These are phyloP conservation scores for Paspalum notatum DNA, from an alignment of 176 grass and related monocot species.

Conservation along the genomic window DNA sequence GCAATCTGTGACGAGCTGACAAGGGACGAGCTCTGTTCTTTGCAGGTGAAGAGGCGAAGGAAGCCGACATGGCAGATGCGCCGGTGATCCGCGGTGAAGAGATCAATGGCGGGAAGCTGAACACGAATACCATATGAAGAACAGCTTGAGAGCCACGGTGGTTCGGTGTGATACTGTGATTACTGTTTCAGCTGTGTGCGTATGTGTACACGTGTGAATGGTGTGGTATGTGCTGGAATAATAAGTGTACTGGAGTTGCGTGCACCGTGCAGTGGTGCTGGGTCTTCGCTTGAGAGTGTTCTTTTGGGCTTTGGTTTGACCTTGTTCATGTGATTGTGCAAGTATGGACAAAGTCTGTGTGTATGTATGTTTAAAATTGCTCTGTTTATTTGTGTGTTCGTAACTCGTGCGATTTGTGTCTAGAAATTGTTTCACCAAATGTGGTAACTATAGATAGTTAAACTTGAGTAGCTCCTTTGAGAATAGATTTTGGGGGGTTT, in stretches of 20 bases:
- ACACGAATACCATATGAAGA: conserved; percentile 16
- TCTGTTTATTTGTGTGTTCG: background rate
- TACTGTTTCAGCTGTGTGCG: background rate
- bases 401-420: background rate
- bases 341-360: no score
- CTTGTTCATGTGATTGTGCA: background rate
- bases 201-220: background rate
- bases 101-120: background rate
- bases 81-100: conserved; percentile 35
- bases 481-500: no score
- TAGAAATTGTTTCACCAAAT: no score
- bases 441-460: no score
- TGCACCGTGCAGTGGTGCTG: background rate
- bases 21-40: background rate
- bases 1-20: background rate
- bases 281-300: background rate
- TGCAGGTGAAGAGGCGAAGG: conserved; percentile 28
- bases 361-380: background rate
- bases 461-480: no score
- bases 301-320: background rate
- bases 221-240: background rate
- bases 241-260: conserved; percentile 11
- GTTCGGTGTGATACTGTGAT: background rate
- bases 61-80: background rate
- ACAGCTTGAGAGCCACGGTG: background rate